Percentiles rank a stretch among this genome's conserved stretches.
phyloP scores from a whole-genome alignment of 495 filamentous ascomycete genomes.

The Rusavskia elegans region DNA sequence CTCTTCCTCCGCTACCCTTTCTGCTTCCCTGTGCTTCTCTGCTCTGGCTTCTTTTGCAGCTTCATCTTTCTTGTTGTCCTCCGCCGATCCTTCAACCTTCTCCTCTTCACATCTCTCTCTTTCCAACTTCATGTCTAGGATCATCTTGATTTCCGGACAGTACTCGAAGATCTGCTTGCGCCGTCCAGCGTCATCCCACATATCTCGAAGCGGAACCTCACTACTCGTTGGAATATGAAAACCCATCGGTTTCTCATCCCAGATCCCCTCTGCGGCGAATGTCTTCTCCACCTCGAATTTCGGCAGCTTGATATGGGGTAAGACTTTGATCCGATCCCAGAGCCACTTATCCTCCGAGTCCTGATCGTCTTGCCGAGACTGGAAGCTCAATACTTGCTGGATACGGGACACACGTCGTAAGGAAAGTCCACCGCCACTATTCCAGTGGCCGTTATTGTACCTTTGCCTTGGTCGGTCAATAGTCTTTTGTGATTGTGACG shows the following conservation, averaged over 20 bases:
- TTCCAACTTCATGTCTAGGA: neutral
- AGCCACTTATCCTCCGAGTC: neutral
- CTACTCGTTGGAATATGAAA: neutral
- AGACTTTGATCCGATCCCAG: neutral
- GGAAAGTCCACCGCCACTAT: neutral
- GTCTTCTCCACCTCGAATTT: neutral
- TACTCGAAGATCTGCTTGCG: neutral
- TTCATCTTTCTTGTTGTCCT: too few relatives aligned
- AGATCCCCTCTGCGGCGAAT: neutral
- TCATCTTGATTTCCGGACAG: neutral
- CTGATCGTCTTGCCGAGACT: neutral
- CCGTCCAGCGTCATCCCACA: neutral
- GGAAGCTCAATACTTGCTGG: neutral
- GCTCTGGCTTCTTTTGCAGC: neutral
- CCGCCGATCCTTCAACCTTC: neutral
- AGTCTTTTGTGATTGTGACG: too few relatives aligned
- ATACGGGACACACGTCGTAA: neutral
- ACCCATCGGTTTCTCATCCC: neutral
- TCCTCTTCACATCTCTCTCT: neutral
- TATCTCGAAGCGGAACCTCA: neutral
- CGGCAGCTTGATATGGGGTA: neutral
- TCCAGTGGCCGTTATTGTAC: neutral
- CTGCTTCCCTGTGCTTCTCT: constrained; percentile 57
- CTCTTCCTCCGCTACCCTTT: constrained; percentile 36
- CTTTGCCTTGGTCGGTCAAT: neutral